Base-by-base conservation (phyloP, 1,284 basidiomycete genomes). In the Mycena sp. region DNA sequence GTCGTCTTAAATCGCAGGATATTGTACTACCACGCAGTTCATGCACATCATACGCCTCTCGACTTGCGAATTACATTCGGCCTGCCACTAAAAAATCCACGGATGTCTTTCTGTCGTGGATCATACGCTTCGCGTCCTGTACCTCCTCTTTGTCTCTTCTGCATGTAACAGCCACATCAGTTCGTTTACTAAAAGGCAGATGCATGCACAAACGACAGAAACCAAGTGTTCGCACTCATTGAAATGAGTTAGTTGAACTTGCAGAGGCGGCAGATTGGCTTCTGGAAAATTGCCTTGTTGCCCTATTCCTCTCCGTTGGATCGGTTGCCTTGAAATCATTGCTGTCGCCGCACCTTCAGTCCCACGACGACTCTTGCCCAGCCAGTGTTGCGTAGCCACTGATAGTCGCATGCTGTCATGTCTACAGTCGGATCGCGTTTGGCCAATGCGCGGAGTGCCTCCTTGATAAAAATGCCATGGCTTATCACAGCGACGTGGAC, bases 121-220 rank as follows among this genome's bases (percentile, higher is more conserved):
- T 96, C 94, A 70, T 89, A 84, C 1, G 87, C 85, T 10, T 84
- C 76, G 45, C 87, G 90, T 3, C 92, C 90, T 45, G 94, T 90
- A 0, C 94, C 94, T 0, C 91, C 92, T 62, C 84, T 85, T 73
- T 94, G 93, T 6, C 92, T 85, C 65, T 84, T 85, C 91, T 92
- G 68, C 35, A 29, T 6, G 50, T 48, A 41, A 21, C 38, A 51
- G 30, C 28, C 26, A 26, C 28, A 45, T 52, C 43, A 60, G 41
- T 28, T 40, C 38, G 23, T 43, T 26, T 23, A 6, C 14, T 10
- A 4, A 21, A 54, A 25, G 35, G 52, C 29, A 32, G 19, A 37
- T 23, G 46, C 29, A 30, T 38, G 37, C 25, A 78, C 88, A 72
- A 64, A 91, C 91, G 28, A 92, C 76, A 26, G 78, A 77, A 45